A percentile compares a stretch with the other conserved stretches of the same genome.
phyloP scores from a whole-genome alignment of 176 grass and related monocot species.

The Melocanna baccifera region DNA sequence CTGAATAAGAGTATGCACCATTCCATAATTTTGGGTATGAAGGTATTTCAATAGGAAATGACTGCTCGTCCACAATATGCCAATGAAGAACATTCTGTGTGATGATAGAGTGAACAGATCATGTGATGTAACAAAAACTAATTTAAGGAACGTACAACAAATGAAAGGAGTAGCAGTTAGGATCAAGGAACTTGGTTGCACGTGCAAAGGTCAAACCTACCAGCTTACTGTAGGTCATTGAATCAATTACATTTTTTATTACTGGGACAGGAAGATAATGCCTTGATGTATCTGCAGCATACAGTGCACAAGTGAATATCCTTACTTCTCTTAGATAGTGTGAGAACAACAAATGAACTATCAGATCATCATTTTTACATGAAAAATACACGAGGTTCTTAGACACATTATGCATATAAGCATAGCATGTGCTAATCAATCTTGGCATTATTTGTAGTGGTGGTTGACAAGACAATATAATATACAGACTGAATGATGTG shows the following conservation, averaged over 20 bases:
- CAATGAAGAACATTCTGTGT: constrained; percentile 93
- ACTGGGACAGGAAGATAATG: constrained; percentile 92
- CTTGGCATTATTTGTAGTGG: background rate
- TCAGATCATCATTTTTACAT: constrained; percentile 4
- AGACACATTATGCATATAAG: background rate
- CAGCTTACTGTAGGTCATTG: constrained; percentile 95
- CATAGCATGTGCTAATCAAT: background rate
- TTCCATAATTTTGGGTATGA: constrained; percentile 86
- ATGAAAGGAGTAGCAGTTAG: background rate
- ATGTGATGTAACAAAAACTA: constrained; percentile 20
- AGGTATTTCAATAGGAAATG: constrained; percentile 94
- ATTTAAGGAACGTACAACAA: background rate
- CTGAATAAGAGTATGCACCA: constrained; percentile 91
- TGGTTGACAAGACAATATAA: background rate
- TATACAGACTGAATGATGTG: background rate
- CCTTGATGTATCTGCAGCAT: constrained; percentile 78
- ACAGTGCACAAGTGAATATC: constrained; percentile 5
- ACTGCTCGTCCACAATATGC: constrained; percentile 92
- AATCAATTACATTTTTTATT: constrained; percentile 94
- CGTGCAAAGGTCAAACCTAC: constrained; percentile 40
- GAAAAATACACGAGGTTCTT: background rate
- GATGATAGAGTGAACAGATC: constrained; percentile 3
- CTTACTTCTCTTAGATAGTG: background rate
- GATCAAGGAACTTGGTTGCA: background rate
- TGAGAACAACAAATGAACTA: background rate